These are phyloP conservation scores for Fusarium annulatum DNA, from an alignment of 2,329 filamentous ascomycete genomes.

Conservation along the genomic window DNA sequence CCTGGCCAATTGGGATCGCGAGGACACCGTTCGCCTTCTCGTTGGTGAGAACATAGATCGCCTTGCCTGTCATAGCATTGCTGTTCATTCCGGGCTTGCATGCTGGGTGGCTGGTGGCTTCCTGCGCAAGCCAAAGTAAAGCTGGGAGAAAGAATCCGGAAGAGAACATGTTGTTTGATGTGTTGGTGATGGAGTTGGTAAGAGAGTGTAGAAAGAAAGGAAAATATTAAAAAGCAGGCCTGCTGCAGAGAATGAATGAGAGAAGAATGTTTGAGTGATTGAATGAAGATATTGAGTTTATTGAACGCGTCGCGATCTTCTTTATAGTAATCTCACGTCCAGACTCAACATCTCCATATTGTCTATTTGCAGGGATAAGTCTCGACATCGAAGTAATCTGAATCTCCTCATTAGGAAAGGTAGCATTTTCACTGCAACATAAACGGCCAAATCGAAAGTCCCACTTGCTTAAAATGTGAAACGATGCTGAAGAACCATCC, in stretches of 20 bases:
- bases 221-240: neutral
- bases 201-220: neutral
- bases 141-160: neutral
- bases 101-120: conserved; percentile 11
- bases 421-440: neutral
- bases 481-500: neutral
- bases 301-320: neutral
- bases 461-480: neutral
- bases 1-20: conserved; percentile 57
- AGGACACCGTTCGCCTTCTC: conserved; percentile 60
- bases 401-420: neutral
- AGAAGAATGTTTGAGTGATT: neutral
- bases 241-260: conserved; percentile 6
- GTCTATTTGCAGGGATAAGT: neutral
- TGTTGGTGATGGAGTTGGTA: neutral
- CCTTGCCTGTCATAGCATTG: conserved; percentile 48
- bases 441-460: neutral
- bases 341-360: neutral
- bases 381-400: neutral
- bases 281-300: neutral
- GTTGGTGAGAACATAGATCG: conserved; percentile 68
- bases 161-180: neutral
- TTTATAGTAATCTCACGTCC: neutral
- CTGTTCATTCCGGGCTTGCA: neutral
- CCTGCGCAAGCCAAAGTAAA: neutral